Base-by-base conservation (phyloP, 2,329 filamentous ascomycete species). In the Penicillium sclerotiorum region DNA sequence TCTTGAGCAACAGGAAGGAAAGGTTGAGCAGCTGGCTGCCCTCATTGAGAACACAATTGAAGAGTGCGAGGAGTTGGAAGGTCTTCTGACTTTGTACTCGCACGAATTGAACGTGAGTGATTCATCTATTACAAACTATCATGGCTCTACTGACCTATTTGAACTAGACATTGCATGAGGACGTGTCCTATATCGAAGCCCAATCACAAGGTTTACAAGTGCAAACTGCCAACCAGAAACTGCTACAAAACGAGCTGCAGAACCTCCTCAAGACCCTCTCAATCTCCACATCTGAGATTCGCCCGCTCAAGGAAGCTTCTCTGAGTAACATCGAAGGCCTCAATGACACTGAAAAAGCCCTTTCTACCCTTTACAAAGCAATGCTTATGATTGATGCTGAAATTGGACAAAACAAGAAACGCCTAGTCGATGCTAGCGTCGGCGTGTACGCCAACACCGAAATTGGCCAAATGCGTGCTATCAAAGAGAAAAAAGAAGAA, bases 181-280 rank as follows among this genome's bases (percentile, higher is more conserved):
- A 99, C 63, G 95, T 99, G 61, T 87, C 91, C 3, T 97, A 95
- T 67, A 97, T 99, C 57, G 94, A 99, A 74, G 91, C 94, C 2
- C 94, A 99, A 71, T 92, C 90, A 6, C 93, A 99, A 73, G 94
- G 94, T 77, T 77, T 99, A 39, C 94, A 99, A 65, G 93, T 99
- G 6, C 94, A 97, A 72, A 93, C 93, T 17, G 90, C 94, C 33
- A 99, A 99, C 63, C 94, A 99, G 69, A 96, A 96, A 69, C 81
- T 96, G 22, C 80, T 99, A 39, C 90, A 93, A 69, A 89, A 87
- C 55, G 94, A 99, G 70, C 80, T 99, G 1, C 86, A 95, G 67
- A 88, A 87, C 27, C 78, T 97, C n/a, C 80, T 99, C 20, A 86
- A 92, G 59, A 96, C 90, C 0, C 92, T 95, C 47, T 92, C 91